Conservation (phyloP, 768 basidiomycete genomes). For the Boletus pseudopeckii region DNA sequence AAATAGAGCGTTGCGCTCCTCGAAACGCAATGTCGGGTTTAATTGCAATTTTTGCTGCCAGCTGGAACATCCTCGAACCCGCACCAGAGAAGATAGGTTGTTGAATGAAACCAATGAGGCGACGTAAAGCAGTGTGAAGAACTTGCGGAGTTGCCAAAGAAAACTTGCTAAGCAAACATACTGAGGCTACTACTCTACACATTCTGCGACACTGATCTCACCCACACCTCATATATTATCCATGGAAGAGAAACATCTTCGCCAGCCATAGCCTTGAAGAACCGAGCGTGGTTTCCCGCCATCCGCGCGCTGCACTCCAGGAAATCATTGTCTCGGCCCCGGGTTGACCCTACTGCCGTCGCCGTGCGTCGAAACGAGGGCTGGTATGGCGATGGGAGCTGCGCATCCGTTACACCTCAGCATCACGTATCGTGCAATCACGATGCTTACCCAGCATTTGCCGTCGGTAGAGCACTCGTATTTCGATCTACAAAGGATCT, state of each 20-base stretch:
- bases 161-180: neutral
- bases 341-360: neutral
- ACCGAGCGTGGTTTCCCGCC: slow-evolving; percentile 18
- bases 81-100: slow-evolving; percentile 1
- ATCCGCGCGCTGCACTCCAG: slow-evolving; percentile 29
- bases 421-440: neutral
- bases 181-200: no score
- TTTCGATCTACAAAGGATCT: slow-evolving; percentile 27
- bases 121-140: slow-evolving; percentile 5
- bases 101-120: slow-evolving; percentile 2
- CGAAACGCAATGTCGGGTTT: slow-evolving; percentile 14
- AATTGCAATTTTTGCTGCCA: slow-evolving; percentile 14
- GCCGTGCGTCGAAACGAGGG: slow-evolving; percentile 6
- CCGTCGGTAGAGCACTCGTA: slow-evolving; percentile 33
- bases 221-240: slow-evolving; percentile 42
- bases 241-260: slow-evolving; percentile 31
- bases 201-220: slow-evolving; percentile 22
- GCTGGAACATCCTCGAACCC: slow-evolving; percentile 21
- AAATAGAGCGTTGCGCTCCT: slow-evolving; percentile 47
- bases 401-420: neutral
- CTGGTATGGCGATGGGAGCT: slow-evolving; percentile 18
- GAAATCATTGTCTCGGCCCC: neutral
- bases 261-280: slow-evolving; percentile 30
- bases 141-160: slow-evolving; percentile 20
- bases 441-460: slow-evolving; percentile 31